Evolutionary conservation across 306 rosid species (phyloP).

Genomic region (Quercus agrifolia): DNA sequence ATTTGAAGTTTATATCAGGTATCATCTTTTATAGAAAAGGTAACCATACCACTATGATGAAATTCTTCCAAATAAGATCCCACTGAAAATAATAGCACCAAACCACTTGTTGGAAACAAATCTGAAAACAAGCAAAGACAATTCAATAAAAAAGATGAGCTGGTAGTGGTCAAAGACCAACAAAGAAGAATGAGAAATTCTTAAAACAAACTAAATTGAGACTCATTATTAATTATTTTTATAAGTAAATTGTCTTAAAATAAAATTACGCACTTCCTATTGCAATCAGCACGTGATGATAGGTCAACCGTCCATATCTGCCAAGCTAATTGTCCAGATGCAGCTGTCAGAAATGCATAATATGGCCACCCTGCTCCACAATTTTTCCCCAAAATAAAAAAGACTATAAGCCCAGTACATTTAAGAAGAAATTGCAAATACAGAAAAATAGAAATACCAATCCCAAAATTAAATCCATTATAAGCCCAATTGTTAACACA

Average conservation of each 20-base stretch:
- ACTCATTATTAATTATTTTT: background rate
- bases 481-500: background rate
- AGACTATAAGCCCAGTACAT: constrained; percentile 2
- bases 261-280: constrained; percentile 53
- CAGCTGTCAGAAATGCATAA: constrained; percentile 68
- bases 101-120: constrained; percentile 96
- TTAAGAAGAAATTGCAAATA: background rate
- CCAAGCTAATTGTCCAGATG: constrained; percentile 86
- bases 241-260: background rate
- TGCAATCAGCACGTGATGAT: constrained; percentile 78
- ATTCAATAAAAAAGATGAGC: constrained; percentile 2
- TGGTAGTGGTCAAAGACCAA: background rate
- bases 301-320: constrained; percentile 76
- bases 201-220: background rate
- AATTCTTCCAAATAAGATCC: constrained; percentile 69
- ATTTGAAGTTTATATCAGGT: background rate
- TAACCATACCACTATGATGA: constrained; percentile 35
- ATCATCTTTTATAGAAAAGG: background rate
- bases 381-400: constrained; percentile 11
- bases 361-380: constrained; percentile 76
- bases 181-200: background rate
- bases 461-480: background rate
- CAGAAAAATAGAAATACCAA: background rate
- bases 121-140: constrained; percentile 35
- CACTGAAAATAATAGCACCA: constrained; percentile 82